Conservation (phyloP, 1,284 basidiomycete genomes). For the Ganoderma boninense region DNA sequence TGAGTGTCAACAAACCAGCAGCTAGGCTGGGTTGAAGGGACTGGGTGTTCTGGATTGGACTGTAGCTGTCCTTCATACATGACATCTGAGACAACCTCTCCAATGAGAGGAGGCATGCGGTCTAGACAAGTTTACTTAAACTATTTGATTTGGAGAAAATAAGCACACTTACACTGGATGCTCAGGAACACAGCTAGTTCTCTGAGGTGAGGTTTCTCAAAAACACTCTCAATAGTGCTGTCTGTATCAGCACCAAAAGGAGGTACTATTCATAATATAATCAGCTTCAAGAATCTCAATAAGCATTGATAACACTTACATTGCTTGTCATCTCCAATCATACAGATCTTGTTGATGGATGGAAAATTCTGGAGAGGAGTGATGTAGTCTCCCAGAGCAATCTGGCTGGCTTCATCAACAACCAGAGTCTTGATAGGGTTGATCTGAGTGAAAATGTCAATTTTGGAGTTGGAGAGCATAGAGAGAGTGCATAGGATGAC, state of each 20-base stretch:
- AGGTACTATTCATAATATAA: constrained; percentile 46
- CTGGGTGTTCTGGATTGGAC: constrained; percentile 46
- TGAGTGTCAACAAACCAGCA: constrained; percentile 57
- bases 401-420: constrained; percentile 57
- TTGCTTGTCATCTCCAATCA: constrained; percentile 82
- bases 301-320: constrained; percentile 48
- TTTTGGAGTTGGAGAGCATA: constrained; percentile 64
- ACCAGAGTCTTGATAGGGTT: constrained; percentile 47
- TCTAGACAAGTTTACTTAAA: constrained; percentile 48
- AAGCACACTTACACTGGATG: constrained; percentile 50
- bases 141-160: constrained; percentile 8
- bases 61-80: constrained; percentile 63
- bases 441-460: constrained; percentile 41
- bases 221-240: constrained; percentile 50
- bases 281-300: no score
- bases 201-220: constrained; percentile 53
- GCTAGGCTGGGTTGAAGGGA: constrained; percentile 38
- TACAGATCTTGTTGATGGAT: constrained; percentile 65
- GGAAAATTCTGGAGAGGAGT: constrained; percentile 56
- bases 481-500: constrained; percentile 76
- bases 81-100: constrained; percentile 69
- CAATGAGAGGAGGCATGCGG: constrained; percentile 81
- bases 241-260: constrained; percentile 56
- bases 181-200: constrained; percentile 44
- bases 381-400: constrained; percentile 60